These are phyloP conservation scores for Beta macrorhiza DNA, from an alignment of 179 eudicot species.

Conservation along the genomic window DNA sequence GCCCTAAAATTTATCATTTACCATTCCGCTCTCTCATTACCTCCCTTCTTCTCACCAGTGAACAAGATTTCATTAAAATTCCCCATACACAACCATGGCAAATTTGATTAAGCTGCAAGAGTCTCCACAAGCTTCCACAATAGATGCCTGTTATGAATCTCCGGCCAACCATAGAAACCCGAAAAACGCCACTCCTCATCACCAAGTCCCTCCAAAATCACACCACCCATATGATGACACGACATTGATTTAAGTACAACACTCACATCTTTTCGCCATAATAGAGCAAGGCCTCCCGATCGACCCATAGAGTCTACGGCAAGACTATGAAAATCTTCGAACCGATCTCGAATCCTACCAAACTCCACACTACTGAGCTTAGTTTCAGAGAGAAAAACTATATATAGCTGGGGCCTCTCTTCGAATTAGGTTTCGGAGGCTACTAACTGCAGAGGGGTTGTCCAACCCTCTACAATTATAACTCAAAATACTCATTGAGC, in stretches of 20 bases:
- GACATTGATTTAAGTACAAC: background rate
- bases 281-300: background rate
- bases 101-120: background rate
- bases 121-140: background rate
- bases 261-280: background rate
- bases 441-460: background rate
- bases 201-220: background rate
- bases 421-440: background rate
- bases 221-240: background rate
- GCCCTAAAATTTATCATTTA: background rate
- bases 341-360: background rate
- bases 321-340: background rate
- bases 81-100: background rate
- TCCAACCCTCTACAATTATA: background rate
- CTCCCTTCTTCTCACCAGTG: background rate
- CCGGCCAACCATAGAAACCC: background rate
- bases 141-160: background rate
- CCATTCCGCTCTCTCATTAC: background rate
- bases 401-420: background rate
- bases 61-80: background rate
- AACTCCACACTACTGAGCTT: background rate
- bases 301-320: background rate
- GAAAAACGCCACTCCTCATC: background rate
- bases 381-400: background rate
- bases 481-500: background rate